Percentiles rank a stretch among this genome's conserved stretches.
phyloP scores from a whole-genome alignment of 768 basidiomycete species.

The Lactarius hatsudake region DNA sequence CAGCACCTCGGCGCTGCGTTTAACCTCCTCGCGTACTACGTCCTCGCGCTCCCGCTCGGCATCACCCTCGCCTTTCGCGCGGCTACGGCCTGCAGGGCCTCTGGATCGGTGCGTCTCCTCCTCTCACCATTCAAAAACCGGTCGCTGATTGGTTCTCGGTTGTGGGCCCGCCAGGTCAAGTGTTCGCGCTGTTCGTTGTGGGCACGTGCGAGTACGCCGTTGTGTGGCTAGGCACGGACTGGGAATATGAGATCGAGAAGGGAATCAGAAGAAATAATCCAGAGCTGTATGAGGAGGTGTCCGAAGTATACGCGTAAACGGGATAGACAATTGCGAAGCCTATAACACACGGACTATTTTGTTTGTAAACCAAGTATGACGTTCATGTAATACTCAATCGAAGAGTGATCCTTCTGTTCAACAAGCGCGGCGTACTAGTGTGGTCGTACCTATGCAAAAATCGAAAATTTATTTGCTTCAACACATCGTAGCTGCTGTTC shows the following conservation, averaged over 20 bases:
- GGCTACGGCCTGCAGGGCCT: conserved; percentile 48
- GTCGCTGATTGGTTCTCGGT: conserved; percentile 22
- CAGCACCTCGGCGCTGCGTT: conserved; percentile 75
- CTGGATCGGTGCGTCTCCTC: conserved; percentile 44
- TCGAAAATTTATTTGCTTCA: too few relatives aligned
- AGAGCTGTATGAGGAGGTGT: conserved; percentile 13
- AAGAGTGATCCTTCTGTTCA: too few relatives aligned
- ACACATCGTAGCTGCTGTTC: too few relatives aligned
- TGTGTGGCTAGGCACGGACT: conserved; percentile 52
- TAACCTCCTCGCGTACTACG: conserved; percentile 65
- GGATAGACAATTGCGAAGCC: background rate
- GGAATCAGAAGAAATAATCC: conserved; percentile 38
- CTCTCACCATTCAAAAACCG: background rate
- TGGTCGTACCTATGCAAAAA: too few relatives aligned
- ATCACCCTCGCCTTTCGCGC: conserved; percentile 48
- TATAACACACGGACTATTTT: background rate
- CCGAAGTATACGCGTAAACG: conserved; percentile 6
- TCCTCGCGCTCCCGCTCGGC: conserved; percentile 51
- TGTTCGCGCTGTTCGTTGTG: conserved; percentile 69
- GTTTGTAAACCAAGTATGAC: background rate
- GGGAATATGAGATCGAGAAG: conserved; percentile 45
- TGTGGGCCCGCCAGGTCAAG: conserved; percentile 50
- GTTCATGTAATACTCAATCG: background rate
- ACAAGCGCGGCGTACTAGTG: too few relatives aligned
- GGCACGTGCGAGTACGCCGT: conserved; percentile 64